Percentiles rank a stretch among this genome's conserved stretches.
Evolutionary conservation across 352 stramenopile genomes (phyloP).

Genomic region (Globisporangium parvum): DNA sequence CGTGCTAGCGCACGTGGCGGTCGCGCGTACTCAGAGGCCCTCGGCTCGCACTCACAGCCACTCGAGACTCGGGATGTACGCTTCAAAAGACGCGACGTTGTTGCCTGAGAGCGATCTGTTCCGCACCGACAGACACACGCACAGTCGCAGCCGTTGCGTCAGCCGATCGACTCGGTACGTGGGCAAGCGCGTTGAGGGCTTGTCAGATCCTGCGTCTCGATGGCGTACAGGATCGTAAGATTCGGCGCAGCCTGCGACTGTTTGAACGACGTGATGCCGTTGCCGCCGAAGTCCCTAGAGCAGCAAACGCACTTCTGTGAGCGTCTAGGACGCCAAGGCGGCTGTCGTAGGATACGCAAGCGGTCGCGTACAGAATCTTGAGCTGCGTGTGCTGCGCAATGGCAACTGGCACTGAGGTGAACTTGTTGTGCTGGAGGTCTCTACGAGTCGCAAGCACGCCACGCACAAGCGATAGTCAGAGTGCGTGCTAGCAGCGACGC

Average conservation of each 20-base stretch:
- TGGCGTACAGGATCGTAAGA: too few species aligned
- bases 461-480: too few species aligned
- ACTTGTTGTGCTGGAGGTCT: conserved; percentile 3
- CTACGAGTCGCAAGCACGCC: not conserved
- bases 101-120: not conserved
- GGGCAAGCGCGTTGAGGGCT: too few species aligned
- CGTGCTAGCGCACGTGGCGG: not conserved
- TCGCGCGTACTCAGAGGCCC: too few species aligned
- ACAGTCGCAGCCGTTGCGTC: too few species aligned
- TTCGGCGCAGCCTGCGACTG: too few species aligned
- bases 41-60: conserved; percentile 3
- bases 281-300: too few species aligned
- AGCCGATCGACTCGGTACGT: too few species aligned
- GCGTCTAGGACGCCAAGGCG: too few species aligned
- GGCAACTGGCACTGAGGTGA: not conserved
- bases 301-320: not conserved
- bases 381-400: conserved; percentile 1
- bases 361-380: conserved; percentile 2
- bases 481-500: not conserved
- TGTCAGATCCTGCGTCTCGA: too few species aligned
- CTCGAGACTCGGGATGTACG: not conserved
- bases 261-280: too few species aligned
- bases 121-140: not conserved
- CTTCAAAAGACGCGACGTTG: conserved; percentile 4
- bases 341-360: not conserved